phyloP scores from a whole-genome alignment of 2,329 filamentous ascomycete genomes.

The Talaromyces sp. region DNA sequence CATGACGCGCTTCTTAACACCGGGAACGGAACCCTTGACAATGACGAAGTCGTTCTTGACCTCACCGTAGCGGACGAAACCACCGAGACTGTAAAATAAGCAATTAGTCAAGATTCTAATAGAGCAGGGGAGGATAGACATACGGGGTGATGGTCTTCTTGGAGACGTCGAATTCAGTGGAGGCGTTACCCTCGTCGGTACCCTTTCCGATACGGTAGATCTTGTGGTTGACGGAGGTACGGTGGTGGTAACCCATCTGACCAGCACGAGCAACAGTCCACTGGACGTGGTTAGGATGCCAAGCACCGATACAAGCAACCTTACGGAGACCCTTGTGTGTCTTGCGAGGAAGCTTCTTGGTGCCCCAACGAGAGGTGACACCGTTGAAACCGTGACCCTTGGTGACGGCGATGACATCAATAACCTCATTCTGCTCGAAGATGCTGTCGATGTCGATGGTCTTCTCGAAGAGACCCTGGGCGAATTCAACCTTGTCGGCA shows the following conservation, averaged over 20 bases:
- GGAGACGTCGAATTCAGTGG: constrained; percentile 92
- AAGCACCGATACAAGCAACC: constrained; percentile 99
- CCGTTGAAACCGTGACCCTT: constrained; percentile 98
- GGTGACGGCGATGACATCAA: constrained; percentile 98
- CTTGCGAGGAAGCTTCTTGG: constrained; percentile 99
- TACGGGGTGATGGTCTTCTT: constrained; percentile 99
- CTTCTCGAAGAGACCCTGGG: constrained; percentile 97
- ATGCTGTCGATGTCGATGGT: constrained; percentile 85
- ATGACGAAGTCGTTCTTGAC: constrained; percentile 99
- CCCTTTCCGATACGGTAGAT: constrained; percentile 97
- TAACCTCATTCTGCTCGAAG: constrained; percentile 99
- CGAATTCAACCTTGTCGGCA: constrained; percentile 95
- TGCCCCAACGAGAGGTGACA: constrained; percentile 97
- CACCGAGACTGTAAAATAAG: constrained; percentile 70
- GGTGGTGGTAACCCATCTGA: constrained; percentile 99
- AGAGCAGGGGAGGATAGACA: constrained; percentile 46
- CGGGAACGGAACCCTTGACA: constrained; percentile 95
- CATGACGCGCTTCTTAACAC: constrained; percentile 99
- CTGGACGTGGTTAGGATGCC: constrained; percentile 99
- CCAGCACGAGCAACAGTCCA: constrained; percentile 99
- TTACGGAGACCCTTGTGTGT: constrained; percentile 99
- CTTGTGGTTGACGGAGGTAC: constrained; percentile 99
- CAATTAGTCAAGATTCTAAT: background rate
- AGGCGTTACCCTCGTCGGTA: constrained; percentile 82
- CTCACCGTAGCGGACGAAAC: constrained; percentile 98